These are phyloP conservation scores for Pseudohalonectria lignicola DNA, from an alignment of 2,329 filamentous ascomycete species.

Conservation along the genomic window DNA sequence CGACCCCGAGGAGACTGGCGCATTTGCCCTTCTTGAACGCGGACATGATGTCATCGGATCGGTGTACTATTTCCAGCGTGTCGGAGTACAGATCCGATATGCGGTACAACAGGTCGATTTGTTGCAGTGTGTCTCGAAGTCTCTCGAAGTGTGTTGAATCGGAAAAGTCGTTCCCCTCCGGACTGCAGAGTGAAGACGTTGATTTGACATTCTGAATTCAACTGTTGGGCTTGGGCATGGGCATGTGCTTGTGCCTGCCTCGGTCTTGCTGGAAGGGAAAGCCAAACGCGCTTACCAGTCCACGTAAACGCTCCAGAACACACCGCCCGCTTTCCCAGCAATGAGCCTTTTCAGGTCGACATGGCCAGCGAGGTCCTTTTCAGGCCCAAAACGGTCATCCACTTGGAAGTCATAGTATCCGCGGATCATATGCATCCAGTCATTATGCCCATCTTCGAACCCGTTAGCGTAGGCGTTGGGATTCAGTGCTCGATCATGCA, in stretches of 20 bases:
- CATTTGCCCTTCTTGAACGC: conserved; percentile 36
- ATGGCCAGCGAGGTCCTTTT: neutral
- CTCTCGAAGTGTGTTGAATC: too few species aligned
- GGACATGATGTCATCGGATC: conserved; percentile 48
- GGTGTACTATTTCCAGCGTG: conserved; percentile 53
- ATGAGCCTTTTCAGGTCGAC: neutral
- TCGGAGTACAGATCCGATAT: conserved; percentile 53
- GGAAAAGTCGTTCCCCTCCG: too few species aligned
- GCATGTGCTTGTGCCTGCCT: too few species aligned
- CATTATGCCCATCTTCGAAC: neutral
- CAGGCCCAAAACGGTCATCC: neutral
- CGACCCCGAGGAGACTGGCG: conserved; percentile 62
- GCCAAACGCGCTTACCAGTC: neutral
- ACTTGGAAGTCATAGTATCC: neutral
- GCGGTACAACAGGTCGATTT: conserved; percentile 63
- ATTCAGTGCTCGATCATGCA: neutral
- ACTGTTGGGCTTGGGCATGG: too few species aligned
- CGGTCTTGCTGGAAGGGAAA: too few species aligned
- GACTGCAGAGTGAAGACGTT: too few species aligned
- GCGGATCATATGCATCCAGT: neutral
- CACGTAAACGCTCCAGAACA: neutral
- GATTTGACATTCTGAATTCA: too few species aligned
- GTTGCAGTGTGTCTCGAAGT: conserved; percentile 44
- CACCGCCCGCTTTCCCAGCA: neutral
- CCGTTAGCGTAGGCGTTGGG: too few species aligned